Evolutionary conservation across 352 stramenopile genomes (phyloP).

Genomic region (Globisporangium polare): DNA sequence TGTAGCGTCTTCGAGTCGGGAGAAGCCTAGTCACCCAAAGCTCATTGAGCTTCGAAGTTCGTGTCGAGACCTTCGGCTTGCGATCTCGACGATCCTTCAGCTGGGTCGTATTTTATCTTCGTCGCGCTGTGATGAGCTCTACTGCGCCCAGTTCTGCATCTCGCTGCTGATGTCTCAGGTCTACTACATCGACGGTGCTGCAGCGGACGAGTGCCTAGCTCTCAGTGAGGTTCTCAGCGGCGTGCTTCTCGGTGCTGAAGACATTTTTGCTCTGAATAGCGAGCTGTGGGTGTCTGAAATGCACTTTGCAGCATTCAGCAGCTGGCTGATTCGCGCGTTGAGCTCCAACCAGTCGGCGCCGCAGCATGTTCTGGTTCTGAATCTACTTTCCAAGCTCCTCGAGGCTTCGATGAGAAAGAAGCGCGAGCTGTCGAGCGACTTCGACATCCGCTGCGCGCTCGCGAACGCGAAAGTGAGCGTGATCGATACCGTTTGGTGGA

Average conservation of each 20-base stretch:
- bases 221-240: conserved; percentile 1
- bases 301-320: neutral
- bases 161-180: conserved; percentile 11
- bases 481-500: conserved; percentile 16
- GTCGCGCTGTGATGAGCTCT: neutral
- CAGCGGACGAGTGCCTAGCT: neutral
- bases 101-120: conserved; percentile 5
- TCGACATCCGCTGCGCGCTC: neutral
- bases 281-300: neutral
- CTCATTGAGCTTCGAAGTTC: neutral
- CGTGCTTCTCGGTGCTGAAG: neutral
- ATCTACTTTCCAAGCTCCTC: neutral
- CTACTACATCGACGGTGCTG: conserved; percentile 7
- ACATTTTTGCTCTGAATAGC: neutral
- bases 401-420: neutral
- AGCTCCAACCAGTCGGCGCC: neutral
- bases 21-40: neutral
- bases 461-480: neutral
- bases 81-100: conserved; percentile 2
- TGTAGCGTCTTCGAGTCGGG: neutral
- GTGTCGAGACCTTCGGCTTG: conserved; percentile 1
- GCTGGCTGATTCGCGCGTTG: neutral
- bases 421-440: neutral
- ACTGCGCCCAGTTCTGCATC: conserved; percentile 6
- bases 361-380: neutral